Evolutionary conservation across 768 basidiomycete species (phyloP), one percentile per base, ranked within the genome.

Genomic region (Mycena filopes): DNA sequence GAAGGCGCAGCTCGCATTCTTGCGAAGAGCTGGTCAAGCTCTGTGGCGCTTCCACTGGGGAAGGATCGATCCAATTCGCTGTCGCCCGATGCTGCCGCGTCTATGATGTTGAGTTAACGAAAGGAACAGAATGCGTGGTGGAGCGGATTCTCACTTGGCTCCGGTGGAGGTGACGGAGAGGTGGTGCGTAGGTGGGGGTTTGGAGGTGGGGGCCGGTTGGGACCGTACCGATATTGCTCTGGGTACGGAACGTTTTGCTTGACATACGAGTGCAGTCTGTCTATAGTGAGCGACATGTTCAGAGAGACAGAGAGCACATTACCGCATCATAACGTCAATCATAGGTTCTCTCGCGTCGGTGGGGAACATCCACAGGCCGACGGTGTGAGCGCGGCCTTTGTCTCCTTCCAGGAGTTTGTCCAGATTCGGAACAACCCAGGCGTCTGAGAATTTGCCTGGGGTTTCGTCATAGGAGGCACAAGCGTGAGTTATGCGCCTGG

Each of bases 281-380:
- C 25, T 10, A 48, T 36, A 42, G 16, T 41, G 46, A 51, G 62
- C 28, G 5, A 2, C 11, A 36, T n/a, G 33, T 10, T 1, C 15
- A 21, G 28, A 33, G 15, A 60, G 42, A 29, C 41, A 33, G 31
- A 20, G 53, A 41, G 40, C 23, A 46, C 10, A 77, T 53, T 66
- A 89, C 91, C 90, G 84, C 72, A 84, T 78, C 79, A 93, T 85
- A 48, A 92, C 90, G 60, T 91, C 87, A 53, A 86, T 84, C 78
- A 94, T 82, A 25, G 89, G 86, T 73, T 93, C 91, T 42, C 91
- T 83, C 21, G 87, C 84, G 49, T 89, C 88, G 9, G 87, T 86
- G 10, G 87, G 82, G 71, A 88, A 87, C 76, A 89, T 90, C 93
- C 93, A 95, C 12, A 94, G 77, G 18, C 91, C 91, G 62, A 92